Conservation (phyloP, 2,329 filamentous ascomycete species). For the Ophiostoma pallidulum region DNA sequence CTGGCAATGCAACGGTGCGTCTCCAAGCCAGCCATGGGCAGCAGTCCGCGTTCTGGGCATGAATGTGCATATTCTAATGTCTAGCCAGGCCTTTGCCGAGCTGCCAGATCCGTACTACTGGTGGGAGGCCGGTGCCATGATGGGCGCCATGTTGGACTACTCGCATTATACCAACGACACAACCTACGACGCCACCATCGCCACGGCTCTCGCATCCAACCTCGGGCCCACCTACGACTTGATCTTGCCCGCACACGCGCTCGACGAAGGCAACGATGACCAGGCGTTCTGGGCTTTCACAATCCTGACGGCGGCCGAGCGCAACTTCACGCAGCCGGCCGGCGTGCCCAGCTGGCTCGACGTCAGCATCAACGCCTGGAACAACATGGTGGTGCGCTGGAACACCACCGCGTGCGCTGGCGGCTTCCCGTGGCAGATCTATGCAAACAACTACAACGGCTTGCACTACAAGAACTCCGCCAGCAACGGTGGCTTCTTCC, state of each 20-base stretch:
- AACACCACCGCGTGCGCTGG: conserved; percentile 57
- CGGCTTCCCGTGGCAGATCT: conserved; percentile 77
- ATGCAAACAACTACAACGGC: conserved; percentile 59
- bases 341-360: conserved; percentile 62
- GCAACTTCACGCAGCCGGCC: conserved; percentile 53
- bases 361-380: conserved; percentile 62
- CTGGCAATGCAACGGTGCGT: conserved; percentile 38
- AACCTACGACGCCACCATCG: conserved; percentile 50
- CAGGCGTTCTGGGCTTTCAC: conserved; percentile 66
- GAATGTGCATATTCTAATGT: not conserved
- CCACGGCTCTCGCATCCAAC: conserved; percentile 49
- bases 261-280: conserved; percentile 65
- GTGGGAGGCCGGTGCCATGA: conserved; percentile 57
- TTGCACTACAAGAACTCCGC: conserved; percentile 78
- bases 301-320: conserved; percentile 58
- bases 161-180: conserved; percentile 56
- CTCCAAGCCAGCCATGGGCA: not conserved
- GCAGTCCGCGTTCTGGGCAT: too few species aligned
- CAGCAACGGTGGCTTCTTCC: conserved; percentile 75
- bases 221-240: conserved; percentile 49
- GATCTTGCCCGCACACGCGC: conserved; percentile 45
- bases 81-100: conserved; percentile 45
- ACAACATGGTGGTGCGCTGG: conserved; percentile 62
- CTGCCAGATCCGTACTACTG: conserved; percentile 60
- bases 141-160: conserved; percentile 62